These are phyloP conservation scores for Penicillium sp. DNA, from an alignment of 2,329 filamentous ascomycete species.

Conservation along the genomic window DNA sequence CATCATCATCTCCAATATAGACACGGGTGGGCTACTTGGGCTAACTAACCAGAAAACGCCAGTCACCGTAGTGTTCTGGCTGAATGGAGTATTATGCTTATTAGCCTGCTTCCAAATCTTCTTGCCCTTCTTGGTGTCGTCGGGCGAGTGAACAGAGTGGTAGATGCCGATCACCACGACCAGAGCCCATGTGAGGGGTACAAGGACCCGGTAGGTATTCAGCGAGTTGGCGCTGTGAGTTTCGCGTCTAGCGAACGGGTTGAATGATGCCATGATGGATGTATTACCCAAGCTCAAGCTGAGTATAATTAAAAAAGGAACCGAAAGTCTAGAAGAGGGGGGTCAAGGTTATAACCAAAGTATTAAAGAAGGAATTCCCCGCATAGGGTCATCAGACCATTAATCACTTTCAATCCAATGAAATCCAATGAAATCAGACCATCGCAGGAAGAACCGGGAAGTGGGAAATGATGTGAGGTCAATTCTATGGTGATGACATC, in stretches of 20 bases:
- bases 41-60: conserved; percentile 71
- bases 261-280: conserved; percentile 45
- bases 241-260: conserved; percentile 73
- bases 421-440: background rate
- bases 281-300: background rate
- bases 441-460: background rate
- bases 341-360: conserved; percentile 1
- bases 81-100: conserved; percentile 68
- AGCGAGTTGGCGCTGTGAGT: conserved; percentile 62
- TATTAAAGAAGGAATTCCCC: background rate
- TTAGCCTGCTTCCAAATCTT: conserved; percentile 76
- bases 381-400: conserved; percentile 6
- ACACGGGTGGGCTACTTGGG: background rate
- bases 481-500: conserved; percentile 4
- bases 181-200: conserved; percentile 71
- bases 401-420: background rate
- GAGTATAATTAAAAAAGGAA: background rate
- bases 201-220: conserved; percentile 72
- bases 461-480: background rate
- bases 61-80: conserved; percentile 63
- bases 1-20: background rate
- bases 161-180: conserved; percentile 71
- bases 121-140: conserved; percentile 60
- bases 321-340: background rate
- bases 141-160: conserved; percentile 66